Percentiles rank a stretch among this genome's conserved stretches.
These are phyloP conservation scores for Pseudogymnoascus sp. DNA, from an alignment of 2,329 filamentous ascomycete genomes.

Conservation along the genomic window DNA sequence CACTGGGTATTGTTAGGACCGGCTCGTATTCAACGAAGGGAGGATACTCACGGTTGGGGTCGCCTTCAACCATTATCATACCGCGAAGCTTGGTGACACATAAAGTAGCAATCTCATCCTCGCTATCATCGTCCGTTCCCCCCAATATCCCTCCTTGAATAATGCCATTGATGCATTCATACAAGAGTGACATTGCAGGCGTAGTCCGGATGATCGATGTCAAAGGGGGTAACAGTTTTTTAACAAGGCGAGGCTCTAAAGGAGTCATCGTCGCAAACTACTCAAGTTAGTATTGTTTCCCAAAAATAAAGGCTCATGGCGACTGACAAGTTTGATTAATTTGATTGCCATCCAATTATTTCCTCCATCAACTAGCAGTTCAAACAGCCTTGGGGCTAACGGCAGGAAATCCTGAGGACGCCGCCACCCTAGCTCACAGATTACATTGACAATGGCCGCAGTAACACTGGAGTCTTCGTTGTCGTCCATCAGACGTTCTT, in stretches of 20 bases:
- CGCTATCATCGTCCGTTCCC: slow-evolving; percentile 68
- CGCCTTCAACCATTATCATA: slow-evolving; percentile 89
- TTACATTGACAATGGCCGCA: slow-evolving; percentile 90
- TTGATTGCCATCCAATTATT: slow-evolving; percentile 99
- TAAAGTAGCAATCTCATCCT: slow-evolving; percentile 83
- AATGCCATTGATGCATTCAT: slow-evolving; percentile 97
- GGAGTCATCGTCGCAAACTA: slow-evolving; percentile 93
- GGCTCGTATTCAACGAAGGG: slow-evolving; percentile 15
- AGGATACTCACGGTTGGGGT: slow-evolving; percentile 70
- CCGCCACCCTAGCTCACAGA: slow-evolving; percentile 92
- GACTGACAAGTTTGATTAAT: slow-evolving; percentile 81
- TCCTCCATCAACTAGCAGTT: slow-evolving; percentile 79
- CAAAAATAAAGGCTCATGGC: slow-evolving; percentile 14
- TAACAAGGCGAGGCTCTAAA: slow-evolving; percentile 80
- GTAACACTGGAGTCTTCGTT: slow-evolving; percentile 88
- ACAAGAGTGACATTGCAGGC: slow-evolving; percentile 93
- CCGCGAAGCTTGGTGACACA: slow-evolving; percentile 89
- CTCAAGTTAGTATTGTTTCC: slow-evolving; percentile 56
- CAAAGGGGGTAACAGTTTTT: slow-evolving; percentile 82
- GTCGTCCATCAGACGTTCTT: slow-evolving; percentile 84
- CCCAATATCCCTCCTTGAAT: slow-evolving; percentile 93
- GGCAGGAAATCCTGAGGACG: slow-evolving; percentile 90
- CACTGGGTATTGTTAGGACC: slow-evolving; percentile 44
- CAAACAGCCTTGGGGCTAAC: slow-evolving; percentile 83
- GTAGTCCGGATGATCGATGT: slow-evolving; percentile 92